A percentile compares a stretch with the other conserved stretches of the same genome.
These are phyloP conservation scores for Rubroshorea leprosula DNA, from an alignment of 345 rosid genomes.

Conservation along the genomic window DNA sequence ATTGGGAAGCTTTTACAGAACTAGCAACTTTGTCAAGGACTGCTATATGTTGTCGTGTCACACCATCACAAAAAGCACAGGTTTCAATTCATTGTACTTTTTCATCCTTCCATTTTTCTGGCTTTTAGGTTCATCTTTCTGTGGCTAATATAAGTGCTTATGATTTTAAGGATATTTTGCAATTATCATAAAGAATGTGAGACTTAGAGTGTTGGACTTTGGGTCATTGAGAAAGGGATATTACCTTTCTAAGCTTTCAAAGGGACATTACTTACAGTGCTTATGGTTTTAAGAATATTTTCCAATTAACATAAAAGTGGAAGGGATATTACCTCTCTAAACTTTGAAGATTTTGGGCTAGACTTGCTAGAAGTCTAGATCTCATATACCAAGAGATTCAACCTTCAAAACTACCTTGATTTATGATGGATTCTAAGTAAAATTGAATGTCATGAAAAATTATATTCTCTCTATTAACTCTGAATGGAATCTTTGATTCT, in stretches of 20 bases:
- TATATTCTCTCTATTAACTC: no score
- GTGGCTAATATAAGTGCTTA: conserved; percentile 2
- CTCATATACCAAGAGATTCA: background rate
- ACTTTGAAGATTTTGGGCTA: no score
- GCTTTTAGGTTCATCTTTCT: no score
- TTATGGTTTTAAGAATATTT: no score
- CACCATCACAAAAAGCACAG: conserved; percentile 99
- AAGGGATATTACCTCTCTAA: background rate
- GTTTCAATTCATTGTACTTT: conserved; percentile 25
- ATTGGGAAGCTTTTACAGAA: conserved; percentile 82
- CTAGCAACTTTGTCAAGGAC: conserved; percentile 92
- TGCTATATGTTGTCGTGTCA: conserved; percentile 96
- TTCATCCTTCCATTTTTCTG: background rate
- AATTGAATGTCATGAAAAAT: no score
- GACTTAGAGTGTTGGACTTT: background rate
- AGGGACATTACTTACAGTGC: no score
- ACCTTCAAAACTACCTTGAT: no score
- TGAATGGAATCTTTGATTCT: no score
- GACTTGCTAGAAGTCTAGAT: background rate
- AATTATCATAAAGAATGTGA: conserved; percentile 2
- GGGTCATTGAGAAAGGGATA: background rate
- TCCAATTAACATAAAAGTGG: no score
- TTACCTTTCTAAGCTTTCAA: background rate
- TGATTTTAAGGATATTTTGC: background rate
- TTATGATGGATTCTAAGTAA: background rate